phyloP scores from a whole-genome alignment of 2,329 filamentous ascomycete species.

The Escovopsis sp. region DNA sequence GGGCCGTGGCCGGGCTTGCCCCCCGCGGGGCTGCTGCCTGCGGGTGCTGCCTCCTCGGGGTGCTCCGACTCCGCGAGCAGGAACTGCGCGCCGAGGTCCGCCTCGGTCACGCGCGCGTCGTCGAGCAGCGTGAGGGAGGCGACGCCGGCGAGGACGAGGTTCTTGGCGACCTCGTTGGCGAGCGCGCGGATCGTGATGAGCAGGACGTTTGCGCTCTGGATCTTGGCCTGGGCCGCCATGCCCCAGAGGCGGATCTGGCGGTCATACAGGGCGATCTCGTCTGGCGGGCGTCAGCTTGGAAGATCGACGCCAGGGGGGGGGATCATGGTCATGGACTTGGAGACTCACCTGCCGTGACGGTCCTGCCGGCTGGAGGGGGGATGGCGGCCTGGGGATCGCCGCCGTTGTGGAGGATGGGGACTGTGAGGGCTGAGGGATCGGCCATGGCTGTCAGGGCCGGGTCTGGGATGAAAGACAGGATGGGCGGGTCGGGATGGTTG shows the following conservation, averaged over 20 bases:
- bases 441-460: slow-evolving; percentile 13
- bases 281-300: slow-evolving; percentile 27
- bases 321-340: slow-evolving; percentile 1
- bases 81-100: slow-evolving; percentile 72
- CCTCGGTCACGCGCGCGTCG: slow-evolving; percentile 56
- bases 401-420: slow-evolving; percentile 19
- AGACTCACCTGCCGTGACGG: slow-evolving; percentile 19
- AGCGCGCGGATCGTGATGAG: slow-evolving; percentile 79
- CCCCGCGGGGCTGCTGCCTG: no score
- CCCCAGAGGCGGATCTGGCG: slow-evolving; percentile 96
- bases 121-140: slow-evolving; percentile 83
- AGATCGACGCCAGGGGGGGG: background rate
- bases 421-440: slow-evolving; percentile 14
- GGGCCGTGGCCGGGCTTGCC: no score
- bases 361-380: slow-evolving; percentile 8
- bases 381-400: slow-evolving; percentile 7
- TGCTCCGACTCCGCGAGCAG: slow-evolving; percentile 45
- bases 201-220: slow-evolving; percentile 78
- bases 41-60: no score
- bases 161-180: slow-evolving; percentile 92
- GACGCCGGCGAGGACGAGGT: slow-evolving; percentile 86
- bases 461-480: slow-evolving; percentile 13
- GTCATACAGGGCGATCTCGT: slow-evolving; percentile 95
- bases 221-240: slow-evolving; percentile 83
- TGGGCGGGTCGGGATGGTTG: background rate